Evolutionary conservation across 805 yeast genomes (phyloP).

Genomic region (Lipomyces yamadae): DNA sequence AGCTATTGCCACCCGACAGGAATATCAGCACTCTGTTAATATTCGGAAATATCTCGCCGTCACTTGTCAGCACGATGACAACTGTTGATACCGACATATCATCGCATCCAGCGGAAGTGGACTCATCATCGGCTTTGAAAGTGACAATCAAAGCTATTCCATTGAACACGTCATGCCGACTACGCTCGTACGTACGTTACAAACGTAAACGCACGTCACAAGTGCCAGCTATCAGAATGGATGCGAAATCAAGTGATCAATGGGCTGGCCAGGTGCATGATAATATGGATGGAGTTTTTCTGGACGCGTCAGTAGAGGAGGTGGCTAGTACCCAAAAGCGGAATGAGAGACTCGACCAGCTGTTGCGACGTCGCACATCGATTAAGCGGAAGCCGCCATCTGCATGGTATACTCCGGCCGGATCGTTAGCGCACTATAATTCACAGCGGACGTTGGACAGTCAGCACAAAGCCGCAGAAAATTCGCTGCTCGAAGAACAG

Average conservation of each 20-base stretch:
- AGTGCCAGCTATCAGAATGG: neutral
- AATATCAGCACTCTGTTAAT: slow-evolving; percentile 10
- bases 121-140: neutral
- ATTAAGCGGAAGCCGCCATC: neutral
- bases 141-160: slow-evolving; percentile 9
- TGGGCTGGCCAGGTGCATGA: neutral
- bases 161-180: neutral
- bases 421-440: neutral
- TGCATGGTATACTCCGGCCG: neutral
- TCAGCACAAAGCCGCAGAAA: neutral
- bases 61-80: neutral
- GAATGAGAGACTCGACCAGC: slow-evolving; percentile 19
- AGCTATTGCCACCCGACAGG: slow-evolving; percentile 10
- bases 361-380: slow-evolving; percentile 16
- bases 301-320: slow-evolving; percentile 29
- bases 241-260: neutral
- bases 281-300: slow-evolving; percentile 1
- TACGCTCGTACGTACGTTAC: neutral
- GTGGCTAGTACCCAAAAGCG: slow-evolving; percentile 18
- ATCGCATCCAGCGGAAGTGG: neutral
- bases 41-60: slow-evolving; percentile 11
- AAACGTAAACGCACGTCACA: neutral
- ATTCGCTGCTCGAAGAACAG: neutral
- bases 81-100: neutral
- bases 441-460: neutral